phyloP scores from a whole-genome alignment of 73 alveolate genomes.

The Paramecium primaurelia region DNA sequence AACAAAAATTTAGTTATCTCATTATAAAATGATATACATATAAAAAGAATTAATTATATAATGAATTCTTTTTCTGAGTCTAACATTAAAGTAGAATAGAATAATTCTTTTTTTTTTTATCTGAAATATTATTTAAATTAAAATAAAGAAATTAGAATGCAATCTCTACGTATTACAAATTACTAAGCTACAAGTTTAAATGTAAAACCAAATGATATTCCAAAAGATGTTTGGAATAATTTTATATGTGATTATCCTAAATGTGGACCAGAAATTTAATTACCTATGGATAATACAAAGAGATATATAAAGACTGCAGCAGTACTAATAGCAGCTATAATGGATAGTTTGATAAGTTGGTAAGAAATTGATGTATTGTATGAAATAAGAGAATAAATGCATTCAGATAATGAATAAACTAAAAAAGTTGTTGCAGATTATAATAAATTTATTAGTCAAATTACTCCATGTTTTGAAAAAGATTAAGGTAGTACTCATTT shows the following conservation, averaged over 20 bases:
- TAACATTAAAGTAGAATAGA: not conserved
- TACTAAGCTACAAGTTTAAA: not conserved
- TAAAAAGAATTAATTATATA: too few species aligned
- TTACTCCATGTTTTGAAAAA: not conserved
- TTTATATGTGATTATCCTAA: not conserved
- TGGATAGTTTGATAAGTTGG: conserved; percentile 19
- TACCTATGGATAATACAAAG: not conserved
- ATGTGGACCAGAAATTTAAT: not conserved
- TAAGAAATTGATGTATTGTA: not conserved
- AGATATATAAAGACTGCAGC: not conserved
- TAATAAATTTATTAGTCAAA: not conserved
- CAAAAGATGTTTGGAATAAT: not conserved
- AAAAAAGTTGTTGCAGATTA: not conserved
- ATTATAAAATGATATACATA: too few species aligned
- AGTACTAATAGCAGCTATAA: not conserved
- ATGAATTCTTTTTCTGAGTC: not conserved
- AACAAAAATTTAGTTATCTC: too few species aligned
- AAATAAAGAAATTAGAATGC: not conserved
- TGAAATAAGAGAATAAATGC: not conserved
- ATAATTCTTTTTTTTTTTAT: not conserved
- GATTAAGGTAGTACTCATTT: not conserved
- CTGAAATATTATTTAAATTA: not conserved
- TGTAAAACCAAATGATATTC: not conserved
- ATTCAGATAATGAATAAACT: not conserved
- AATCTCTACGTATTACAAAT: not conserved